Conservation (phyloP, 1,284 basidiomycete genomes). For the Apiotrichum siamense region DNA sequence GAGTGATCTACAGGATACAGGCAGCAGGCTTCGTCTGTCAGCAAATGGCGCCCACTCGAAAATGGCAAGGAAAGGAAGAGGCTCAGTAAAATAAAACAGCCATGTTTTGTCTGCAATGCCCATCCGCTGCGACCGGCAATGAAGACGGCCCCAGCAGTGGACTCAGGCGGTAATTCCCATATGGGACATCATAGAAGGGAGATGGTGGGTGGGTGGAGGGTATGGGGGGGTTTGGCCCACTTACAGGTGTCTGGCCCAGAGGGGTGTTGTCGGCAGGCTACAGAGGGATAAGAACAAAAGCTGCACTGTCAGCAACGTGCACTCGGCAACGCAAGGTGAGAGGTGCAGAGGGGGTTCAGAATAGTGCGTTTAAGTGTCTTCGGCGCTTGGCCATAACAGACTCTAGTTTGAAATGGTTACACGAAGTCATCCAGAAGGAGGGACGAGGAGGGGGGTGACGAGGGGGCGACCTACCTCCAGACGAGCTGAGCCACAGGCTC, state of each 20-base stretch:
- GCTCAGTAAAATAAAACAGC: conserved; percentile 48
- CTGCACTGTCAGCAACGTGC: too few species aligned
- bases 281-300: not conserved
- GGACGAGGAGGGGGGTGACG: not conserved
- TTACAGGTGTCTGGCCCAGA: conserved; percentile 7
- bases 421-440: conserved; percentile 40
- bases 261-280: conserved; percentile 2
- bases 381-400: conserved; percentile 47
- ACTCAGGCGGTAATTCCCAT: conserved; percentile 49
- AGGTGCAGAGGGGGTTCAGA: conserved; percentile 29
- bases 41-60: conserved; percentile 9
- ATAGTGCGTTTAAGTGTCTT: conserved; percentile 47
- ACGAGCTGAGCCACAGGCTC: conserved; percentile 8
- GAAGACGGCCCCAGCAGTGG: conserved; percentile 27
- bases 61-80: conserved; percentile 3
- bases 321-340: too few species aligned
- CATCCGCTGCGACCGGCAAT: conserved; percentile 25
- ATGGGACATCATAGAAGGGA: conserved; percentile 40
- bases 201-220: not conserved
- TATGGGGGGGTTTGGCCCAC: conserved; percentile 2
- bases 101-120: conserved; percentile 45
- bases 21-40: conserved; percentile 10
- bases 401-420: conserved; percentile 49
- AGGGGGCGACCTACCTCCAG: conserved; percentile 5
- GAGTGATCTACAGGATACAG: not conserved